Base-by-base conservation (phyloP, 2,329 filamentous ascomycete genomes). In the Knoxdaviesia capensis region DNA sequence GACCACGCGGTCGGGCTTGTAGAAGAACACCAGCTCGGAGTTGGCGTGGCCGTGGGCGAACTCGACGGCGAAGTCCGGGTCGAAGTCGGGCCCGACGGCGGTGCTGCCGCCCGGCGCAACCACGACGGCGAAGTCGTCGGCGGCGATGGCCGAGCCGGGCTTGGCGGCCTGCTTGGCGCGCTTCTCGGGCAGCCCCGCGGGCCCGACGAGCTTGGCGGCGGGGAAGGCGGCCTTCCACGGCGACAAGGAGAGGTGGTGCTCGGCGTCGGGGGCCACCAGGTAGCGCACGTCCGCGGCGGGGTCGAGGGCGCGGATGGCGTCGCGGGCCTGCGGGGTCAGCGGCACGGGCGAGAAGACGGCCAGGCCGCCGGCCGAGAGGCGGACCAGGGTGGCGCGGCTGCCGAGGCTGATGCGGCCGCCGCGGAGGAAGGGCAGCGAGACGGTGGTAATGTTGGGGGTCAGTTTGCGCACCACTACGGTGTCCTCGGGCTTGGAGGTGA, bases 221-320 rank as follows among this genome's bases (percentile, higher is more conserved):
- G 88, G 87, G 56, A 74, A 96, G 30, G 74, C 81, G 40, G 71
- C 63, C 52, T 81, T 75, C 88, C 90, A 98, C 40, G 83, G 68
- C 0, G 81, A 79, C 42, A 98, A 57, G 64, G 90, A 92, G 56
- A 98, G 84, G 68, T 98, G 90, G 60, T 98, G 90, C 63, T 98
- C 86, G 41, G 83, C 69, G 57, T 98, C 90, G 1, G 80, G 74
- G 1, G 90, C 88, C 30, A 88, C 67, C 49, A 98, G 77, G 66
- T 96, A 96, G 49, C 70, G 72, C 41, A 94, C 74, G 28, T 6
- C 6, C 10, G 34, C 6, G 36, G 74, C 68, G 40, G 77, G 77
- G 47, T 77, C 77, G 44, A 84, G 63, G 33, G 74, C 65, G 43
- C 68, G 62, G 41, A 82, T 64, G 56, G 79, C 76, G 50, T 65